phyloP scores from a whole-genome alignment of 2,329 filamentous ascomycete genomes.

The Cyphellophora attinorum region DNA sequence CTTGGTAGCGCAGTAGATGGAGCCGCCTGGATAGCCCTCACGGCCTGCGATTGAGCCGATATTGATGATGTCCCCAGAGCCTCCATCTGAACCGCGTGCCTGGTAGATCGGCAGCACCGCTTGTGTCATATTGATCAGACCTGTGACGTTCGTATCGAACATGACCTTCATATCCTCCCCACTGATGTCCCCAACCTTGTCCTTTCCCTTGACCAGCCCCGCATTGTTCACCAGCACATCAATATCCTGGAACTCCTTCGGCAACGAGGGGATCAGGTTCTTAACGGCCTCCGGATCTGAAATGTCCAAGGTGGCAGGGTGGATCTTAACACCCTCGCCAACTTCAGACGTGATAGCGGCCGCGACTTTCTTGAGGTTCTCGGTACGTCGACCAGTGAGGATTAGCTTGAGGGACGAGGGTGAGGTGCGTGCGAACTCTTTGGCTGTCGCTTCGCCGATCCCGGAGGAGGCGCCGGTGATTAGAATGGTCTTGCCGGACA shows the following conservation, averaged over 20 bases:
- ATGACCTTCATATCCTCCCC: slow-evolving; percentile 75
- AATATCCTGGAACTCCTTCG: slow-evolving; percentile 73
- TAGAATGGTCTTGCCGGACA: slow-evolving; percentile 84
- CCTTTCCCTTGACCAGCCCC: slow-evolving; percentile 81
- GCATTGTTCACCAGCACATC: slow-evolving; percentile 94
- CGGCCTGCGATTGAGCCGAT: slow-evolving; percentile 86
- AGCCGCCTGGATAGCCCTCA: slow-evolving; percentile 73
- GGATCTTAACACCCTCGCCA: slow-evolving; percentile 68
- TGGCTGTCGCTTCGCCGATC: slow-evolving; percentile 64
- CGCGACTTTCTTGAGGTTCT: slow-evolving; percentile 66
- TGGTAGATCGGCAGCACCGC: slow-evolving; percentile 76
- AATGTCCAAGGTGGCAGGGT: slow-evolving; percentile 77
- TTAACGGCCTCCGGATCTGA: slow-evolving; percentile 66
- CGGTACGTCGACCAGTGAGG: slow-evolving; percentile 76
- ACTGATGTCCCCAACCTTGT: slow-evolving; percentile 71
- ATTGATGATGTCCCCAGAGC: slow-evolving; percentile 89
- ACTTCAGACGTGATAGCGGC: slow-evolving; percentile 67
- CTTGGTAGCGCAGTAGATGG: slow-evolving; percentile 90
- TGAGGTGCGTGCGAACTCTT: slow-evolving; percentile 83
- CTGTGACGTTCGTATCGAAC: slow-evolving; percentile 89
- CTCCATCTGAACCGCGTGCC: slow-evolving; percentile 51
- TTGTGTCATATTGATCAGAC: slow-evolving; percentile 94
- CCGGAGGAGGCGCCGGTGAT: slow-evolving; percentile 90
- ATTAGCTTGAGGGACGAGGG: slow-evolving; percentile 73
- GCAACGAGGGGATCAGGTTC: slow-evolving; percentile 62